A percentile compares a stretch with the other conserved stretches of the same genome.
Conservation (phyloP, 345 rosid genomes). For the Populus tremula region DNA sequence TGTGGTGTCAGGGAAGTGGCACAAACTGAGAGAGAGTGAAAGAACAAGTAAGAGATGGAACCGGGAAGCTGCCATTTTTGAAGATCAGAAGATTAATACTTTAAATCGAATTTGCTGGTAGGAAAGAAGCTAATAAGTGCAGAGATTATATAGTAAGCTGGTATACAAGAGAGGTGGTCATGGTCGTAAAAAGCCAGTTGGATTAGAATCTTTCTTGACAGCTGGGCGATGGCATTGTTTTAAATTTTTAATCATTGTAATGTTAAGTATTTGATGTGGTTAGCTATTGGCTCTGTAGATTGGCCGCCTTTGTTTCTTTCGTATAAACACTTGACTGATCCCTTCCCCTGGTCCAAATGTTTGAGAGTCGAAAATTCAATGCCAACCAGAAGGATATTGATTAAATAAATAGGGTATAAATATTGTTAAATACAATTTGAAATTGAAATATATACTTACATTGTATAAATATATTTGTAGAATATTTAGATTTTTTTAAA, state of each 20-base stretch:
- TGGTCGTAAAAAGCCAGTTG: constrained; percentile 18
- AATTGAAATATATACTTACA: too few relatives aligned
- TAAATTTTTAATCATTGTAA: too few relatives aligned
- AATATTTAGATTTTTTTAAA: too few relatives aligned
- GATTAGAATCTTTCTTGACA: constrained; percentile 22
- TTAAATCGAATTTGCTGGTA: neutral
- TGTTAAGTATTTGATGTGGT: neutral
- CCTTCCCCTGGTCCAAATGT: neutral
- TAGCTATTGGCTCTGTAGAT: too few relatives aligned
- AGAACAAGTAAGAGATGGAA: constrained; percentile 26
- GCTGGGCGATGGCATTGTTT: constrained; percentile 2
- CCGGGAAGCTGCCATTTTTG: constrained; percentile 20
- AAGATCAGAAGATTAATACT: neutral
- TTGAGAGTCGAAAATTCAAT: neutral
- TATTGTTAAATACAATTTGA: too few relatives aligned
- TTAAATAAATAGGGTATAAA: constrained; percentile 13
- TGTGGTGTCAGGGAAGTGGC: constrained; percentile 37
- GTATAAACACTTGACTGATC: neutral
- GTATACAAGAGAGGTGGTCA: neutral
- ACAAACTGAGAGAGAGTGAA: constrained; percentile 40
- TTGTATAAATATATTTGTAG: too few relatives aligned
- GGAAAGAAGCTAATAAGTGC: neutral
- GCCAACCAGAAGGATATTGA: neutral
- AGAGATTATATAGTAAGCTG: neutral
- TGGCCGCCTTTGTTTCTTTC: constrained; percentile 35